phyloP scores from a whole-genome alignment of 2,329 filamentous ascomycete genomes.

The Penicillium sp. region DNA sequence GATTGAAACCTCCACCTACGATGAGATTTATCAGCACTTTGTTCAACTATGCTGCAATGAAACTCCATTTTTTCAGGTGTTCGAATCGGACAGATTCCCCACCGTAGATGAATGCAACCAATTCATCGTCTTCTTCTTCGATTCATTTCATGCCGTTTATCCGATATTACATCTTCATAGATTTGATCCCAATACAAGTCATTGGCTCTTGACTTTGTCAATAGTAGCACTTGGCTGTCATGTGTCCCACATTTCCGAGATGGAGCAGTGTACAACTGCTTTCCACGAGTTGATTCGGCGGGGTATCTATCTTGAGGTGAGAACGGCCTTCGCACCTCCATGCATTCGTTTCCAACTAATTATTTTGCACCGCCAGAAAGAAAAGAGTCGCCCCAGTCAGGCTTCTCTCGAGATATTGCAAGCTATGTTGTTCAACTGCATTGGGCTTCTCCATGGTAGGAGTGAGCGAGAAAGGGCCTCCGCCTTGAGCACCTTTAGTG shows the following conservation, averaged over 20 bases:
- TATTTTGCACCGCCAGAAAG: slow-evolving; percentile 23
- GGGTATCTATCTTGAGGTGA: slow-evolving; percentile 39
- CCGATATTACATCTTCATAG: slow-evolving; percentile 43
- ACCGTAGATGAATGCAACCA: slow-evolving; percentile 24
- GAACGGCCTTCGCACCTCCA: neutral
- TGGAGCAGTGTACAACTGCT: slow-evolving; percentile 32
- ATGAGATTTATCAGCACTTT: slow-evolving; percentile 33
- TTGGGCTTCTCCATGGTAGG: slow-evolving; percentile 33
- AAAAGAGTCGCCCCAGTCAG: slow-evolving; percentile 17
- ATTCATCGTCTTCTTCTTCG: slow-evolving; percentile 40
- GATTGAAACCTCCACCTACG: slow-evolving; percentile 30
- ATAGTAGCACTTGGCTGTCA: slow-evolving; percentile 45
- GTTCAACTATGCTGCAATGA: slow-evolving; percentile 33
- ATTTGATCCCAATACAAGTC: slow-evolving; percentile 37
- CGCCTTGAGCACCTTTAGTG: slow-evolving; percentile 29
- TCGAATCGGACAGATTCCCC: slow-evolving; percentile 35
- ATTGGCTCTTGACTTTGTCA: slow-evolving; percentile 45
- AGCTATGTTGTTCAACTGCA: slow-evolving; percentile 33
- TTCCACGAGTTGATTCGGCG: slow-evolving; percentile 47
- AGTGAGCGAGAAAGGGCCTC: slow-evolving; percentile 26
- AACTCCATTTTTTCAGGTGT: slow-evolving; percentile 32
- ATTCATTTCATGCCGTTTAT: slow-evolving; percentile 42
- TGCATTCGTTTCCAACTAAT: neutral
- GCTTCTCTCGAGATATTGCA: slow-evolving; percentile 33
- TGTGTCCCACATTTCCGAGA: slow-evolving; percentile 28